Conservation (phyloP, 495 filamentous ascomycete genomes). For the Trypethelium eluteriae region DNA sequence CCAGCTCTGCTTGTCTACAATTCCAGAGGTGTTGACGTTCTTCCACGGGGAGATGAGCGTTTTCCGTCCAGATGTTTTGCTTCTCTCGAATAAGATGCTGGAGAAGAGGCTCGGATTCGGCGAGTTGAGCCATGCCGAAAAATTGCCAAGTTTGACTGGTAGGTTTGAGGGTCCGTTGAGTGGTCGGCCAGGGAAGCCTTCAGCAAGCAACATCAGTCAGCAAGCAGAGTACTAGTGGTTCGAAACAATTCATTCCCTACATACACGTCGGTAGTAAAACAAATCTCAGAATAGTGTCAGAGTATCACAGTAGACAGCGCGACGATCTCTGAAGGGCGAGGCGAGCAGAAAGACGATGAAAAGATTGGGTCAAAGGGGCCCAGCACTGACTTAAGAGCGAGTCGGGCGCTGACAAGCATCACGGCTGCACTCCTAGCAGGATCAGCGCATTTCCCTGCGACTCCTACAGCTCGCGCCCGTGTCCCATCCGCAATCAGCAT, state of each 20-base stretch:
- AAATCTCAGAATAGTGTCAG: background rate
- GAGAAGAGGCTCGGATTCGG: constrained; percentile 8
- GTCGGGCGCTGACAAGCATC: background rate
- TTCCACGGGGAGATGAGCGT: constrained; percentile 17
- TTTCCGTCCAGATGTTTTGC: constrained; percentile 14
- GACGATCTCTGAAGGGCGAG: constrained; percentile 1
- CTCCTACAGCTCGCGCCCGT: background rate
- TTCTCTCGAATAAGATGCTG: constrained; percentile 16
- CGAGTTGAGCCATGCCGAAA: constrained; percentile 5
- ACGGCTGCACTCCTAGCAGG: background rate
- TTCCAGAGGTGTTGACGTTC: constrained; percentile 20
- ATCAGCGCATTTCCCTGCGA: background rate
- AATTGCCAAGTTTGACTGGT: background rate
- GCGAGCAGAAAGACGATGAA: background rate
- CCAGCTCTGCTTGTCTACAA: constrained; percentile 18
- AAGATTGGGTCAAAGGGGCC: background rate
- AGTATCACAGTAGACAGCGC: background rate
- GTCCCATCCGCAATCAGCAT: background rate
- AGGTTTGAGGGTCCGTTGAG: background rate
- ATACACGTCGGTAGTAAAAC: background rate
- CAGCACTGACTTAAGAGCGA: constrained; percentile 6
- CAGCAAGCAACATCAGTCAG: background rate
- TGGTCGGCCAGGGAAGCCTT: background rate
- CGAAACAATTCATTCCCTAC: constrained; percentile 1
- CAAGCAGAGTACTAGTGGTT: background rate